Evolutionary conservation across 2,329 filamentous ascomycete genomes (phyloP).

Genomic region (Paecilomyces formosus): DNA sequence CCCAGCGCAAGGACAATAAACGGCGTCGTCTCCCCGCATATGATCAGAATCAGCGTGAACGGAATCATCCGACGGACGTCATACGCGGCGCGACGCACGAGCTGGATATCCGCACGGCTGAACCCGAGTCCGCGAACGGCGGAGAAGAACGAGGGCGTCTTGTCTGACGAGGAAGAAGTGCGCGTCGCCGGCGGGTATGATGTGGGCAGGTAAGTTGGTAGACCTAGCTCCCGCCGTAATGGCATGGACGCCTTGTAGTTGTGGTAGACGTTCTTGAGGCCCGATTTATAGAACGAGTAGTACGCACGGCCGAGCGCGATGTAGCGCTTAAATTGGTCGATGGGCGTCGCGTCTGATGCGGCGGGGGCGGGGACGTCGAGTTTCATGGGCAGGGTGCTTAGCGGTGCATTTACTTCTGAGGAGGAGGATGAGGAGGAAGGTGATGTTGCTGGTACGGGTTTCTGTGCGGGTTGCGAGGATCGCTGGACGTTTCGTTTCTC

Average conservation of each 20-base stretch:
- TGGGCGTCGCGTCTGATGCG: constrained; percentile 34
- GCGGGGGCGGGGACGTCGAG: constrained; percentile 55
- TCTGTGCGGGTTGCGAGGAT: background rate
- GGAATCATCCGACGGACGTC: constrained; percentile 72
- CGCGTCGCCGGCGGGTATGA: constrained; percentile 15
- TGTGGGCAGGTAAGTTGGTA: constrained; percentile 25
- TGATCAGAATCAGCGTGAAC: constrained; percentile 66
- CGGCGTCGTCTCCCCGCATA: constrained; percentile 83
- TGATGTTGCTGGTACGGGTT: background rate
- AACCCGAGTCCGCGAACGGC: constrained; percentile 19
- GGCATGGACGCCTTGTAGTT: constrained; percentile 47
- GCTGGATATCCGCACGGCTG: constrained; percentile 63
- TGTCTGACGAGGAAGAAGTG: background rate
- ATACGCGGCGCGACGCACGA: constrained; percentile 59
- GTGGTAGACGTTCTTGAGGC: constrained; percentile 63
- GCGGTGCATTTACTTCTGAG: constrained; percentile 61
- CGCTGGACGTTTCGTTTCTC: background rate
- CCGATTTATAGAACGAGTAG: constrained; percentile 77
- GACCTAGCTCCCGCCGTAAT: constrained; percentile 21
- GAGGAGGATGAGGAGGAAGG: background rate
- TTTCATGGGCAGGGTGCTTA: constrained; percentile 63
- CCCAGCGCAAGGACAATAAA: constrained; percentile 65
- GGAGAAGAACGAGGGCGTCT: constrained; percentile 6
- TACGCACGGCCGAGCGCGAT: constrained; percentile 64
- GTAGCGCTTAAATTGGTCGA: constrained; percentile 23